Base-by-base conservation (phyloP, 2,329 filamentous ascomycete genomes). In the Exophiala viscosa region DNA sequence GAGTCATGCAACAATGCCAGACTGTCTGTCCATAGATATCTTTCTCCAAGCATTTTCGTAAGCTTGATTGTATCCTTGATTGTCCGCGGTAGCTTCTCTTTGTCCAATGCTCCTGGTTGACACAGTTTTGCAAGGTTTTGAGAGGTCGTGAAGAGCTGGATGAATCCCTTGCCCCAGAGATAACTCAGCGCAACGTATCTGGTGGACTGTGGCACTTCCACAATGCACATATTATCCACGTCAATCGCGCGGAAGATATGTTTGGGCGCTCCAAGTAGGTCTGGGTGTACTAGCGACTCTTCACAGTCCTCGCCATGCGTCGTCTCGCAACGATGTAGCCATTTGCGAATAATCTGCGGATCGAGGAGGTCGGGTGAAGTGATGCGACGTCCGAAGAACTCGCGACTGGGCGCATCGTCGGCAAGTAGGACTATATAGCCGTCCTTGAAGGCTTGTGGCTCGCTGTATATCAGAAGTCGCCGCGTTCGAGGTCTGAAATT, bases 1-100 rank as follows among this genome's bases (percentile, higher is more conserved):
- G 52, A 52, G 43, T 64, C 62, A 23, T 64, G 62, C 36, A 63
- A 38, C 8, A 64, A 46, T 11, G 59, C 58, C 41, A 64, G 46
- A 34, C 60, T 62, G 48, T 64, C 62, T 6, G 61, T 62, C 62
- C 62, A 64, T 28, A 64, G 45, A 47, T 61, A 63, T 48, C 52
- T 52, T 41, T 61, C 58, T 14, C 58, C 58, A 15, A 64, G 52
- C 55, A 62, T 54, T 48, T 52, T 57, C 7, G 57, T 60, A n/a
- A 63, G 51, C 28, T 43, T 55, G 45, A 64, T 64, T 31, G 62
- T 52, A 44, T 64, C 61, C 40, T 60, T 60, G 52, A 64, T 64
- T 8, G 62, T 64, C 42, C 54, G 43, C 10, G 62, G 62, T 15
- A 63, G 47, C 18, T 58, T 56, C 41, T 62, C 60, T 38, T 60